Conservation (phyloP, 495 filamentous ascomycete species). For the Haplographium delicatum region DNA sequence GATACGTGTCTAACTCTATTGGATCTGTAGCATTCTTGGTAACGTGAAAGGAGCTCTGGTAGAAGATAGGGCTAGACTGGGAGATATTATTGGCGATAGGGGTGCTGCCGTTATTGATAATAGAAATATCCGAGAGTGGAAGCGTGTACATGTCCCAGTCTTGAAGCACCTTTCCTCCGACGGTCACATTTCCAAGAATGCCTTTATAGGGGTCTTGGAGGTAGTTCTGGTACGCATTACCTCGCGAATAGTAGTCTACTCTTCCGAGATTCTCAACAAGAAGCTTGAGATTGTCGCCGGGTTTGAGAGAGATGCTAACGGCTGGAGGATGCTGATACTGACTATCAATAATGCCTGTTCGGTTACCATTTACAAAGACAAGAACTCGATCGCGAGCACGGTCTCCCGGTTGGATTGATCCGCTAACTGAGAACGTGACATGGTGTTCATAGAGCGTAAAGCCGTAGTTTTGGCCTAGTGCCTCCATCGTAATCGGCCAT, state of each 20-base stretch:
- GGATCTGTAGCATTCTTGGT: slow-evolving; percentile 28
- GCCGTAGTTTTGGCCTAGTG: slow-evolving; percentile 36
- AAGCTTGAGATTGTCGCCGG: slow-evolving; percentile 35
- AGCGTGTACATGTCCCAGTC: slow-evolving; percentile 38
- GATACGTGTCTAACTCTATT: slow-evolving; percentile 27
- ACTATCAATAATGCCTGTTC: slow-evolving; percentile 38
- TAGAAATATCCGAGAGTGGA: slow-evolving; percentile 26
- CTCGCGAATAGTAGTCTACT: slow-evolving; percentile 38
- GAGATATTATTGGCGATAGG: slow-evolving; percentile 1
- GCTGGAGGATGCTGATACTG: slow-evolving; percentile 32
- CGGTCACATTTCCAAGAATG: slow-evolving; percentile 39
- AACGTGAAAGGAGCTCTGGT: slow-evolving; percentile 32
- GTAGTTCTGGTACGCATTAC: neutral
- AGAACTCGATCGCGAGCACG: slow-evolving; percentile 37
- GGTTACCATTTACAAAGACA: slow-evolving; percentile 38
- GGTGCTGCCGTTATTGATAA: neutral
- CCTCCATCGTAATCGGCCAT: too few relatives aligned
- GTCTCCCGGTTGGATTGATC: slow-evolving; percentile 33
- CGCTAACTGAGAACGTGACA: slow-evolving; percentile 22
- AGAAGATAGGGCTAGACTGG: slow-evolving; percentile 34
- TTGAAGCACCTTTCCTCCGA: slow-evolving; percentile 27
- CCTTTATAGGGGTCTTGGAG: slow-evolving; percentile 41
- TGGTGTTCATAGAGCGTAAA: slow-evolving; percentile 38
- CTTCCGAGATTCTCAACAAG: slow-evolving; percentile 44
- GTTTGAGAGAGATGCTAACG: slow-evolving; percentile 29